Evolutionary conservation across 208 protist species (phyloP), one percentile per base, ranked within the genome.

Genomic region (Trypanosoma conorhini): DNA sequence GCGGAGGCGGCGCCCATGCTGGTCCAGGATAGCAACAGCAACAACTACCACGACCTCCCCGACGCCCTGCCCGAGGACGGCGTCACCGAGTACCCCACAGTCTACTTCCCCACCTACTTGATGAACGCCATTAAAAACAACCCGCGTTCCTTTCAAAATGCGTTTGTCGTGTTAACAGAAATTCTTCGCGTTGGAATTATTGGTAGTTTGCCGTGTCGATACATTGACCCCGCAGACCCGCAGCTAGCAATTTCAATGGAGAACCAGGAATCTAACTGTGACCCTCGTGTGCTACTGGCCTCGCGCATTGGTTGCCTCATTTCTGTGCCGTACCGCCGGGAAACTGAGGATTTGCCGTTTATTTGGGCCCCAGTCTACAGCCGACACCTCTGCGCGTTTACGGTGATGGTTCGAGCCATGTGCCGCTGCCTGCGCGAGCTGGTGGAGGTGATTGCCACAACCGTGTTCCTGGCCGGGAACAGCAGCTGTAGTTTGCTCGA

Each of bases 321-420:
- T 15, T 81, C 80, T 0, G 54, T 92, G 19, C 89, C 89, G 26
- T 95, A 92, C 62, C 70, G 81, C n/a, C 70, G 71, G 19, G 40
- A 55, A 26, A 55, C 57, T 28, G 77, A 86, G 54, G 64, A 78
- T 17, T 55, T 54, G 31, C 55, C 50, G 35, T 91, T 93, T 44
- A 78, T 88, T 35, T 93, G 87, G 86, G 77, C 87, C 12, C 90
- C 90, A 51, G 87, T 95, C 59, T 96, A 94, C 89, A 93, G 89
- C 75, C 81, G 87, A 26, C 85, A 93, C 67, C 71, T 97, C 12
- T 90, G 86, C 68, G 87, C 83, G 55, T 97, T 94, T 80, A 87
- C 83, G 31, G 81, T 91, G 31, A 89, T 94, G 75, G 86, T 84
- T 31, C 87, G 87, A 30, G 76, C 80, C 33, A 89, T 92, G 80